phyloP scores from a whole-genome alignment of 441 rosid genomes.

The Lagerstroemia fauriei region DNA sequence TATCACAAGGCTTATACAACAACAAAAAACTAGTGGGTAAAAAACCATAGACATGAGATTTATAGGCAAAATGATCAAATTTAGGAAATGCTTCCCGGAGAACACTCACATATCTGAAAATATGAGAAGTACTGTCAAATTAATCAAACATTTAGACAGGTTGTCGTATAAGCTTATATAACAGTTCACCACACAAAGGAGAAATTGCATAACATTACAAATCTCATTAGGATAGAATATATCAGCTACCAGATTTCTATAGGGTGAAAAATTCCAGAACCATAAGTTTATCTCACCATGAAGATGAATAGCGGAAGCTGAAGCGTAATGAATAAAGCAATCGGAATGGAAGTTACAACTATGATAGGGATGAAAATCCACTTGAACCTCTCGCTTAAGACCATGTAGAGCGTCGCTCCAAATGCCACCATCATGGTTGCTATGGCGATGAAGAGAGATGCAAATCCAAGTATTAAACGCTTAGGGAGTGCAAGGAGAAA shows the following conservation, averaged over 20 bases:
- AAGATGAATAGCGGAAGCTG: slow-evolving; percentile 50
- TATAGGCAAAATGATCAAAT: too few relatives aligned
- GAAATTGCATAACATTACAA: too few relatives aligned
- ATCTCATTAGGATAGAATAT: too few relatives aligned
- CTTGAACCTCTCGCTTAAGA: slow-evolving; percentile 34
- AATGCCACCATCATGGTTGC: slow-evolving; percentile 55
- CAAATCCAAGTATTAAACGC: slow-evolving; percentile 47
- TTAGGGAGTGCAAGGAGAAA: slow-evolving; percentile 46
- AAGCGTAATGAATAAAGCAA: slow-evolving; percentile 42
- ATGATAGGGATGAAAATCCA: slow-evolving; percentile 41
- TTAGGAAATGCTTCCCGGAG: too few relatives aligned
- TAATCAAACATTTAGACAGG: too few relatives aligned
- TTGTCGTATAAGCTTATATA: too few relatives aligned
- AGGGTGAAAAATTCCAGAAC: slow-evolving; percentile 19
- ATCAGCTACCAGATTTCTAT: background rate
- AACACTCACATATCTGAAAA: too few relatives aligned
- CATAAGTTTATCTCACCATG: slow-evolving; percentile 26
- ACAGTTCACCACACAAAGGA: too few relatives aligned
- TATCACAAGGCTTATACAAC: too few relatives aligned
- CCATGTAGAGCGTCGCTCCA: slow-evolving; percentile 42
- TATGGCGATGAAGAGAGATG: slow-evolving; percentile 53
- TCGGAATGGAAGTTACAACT: slow-evolving; percentile 40
- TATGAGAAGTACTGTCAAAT: too few relatives aligned
- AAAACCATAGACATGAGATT: too few relatives aligned
- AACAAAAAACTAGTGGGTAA: slow-evolving; percentile 34